phyloP scores from a whole-genome alignment of 352 stramenopile genomes.

The Halophytophthora batemanensis region DNA sequence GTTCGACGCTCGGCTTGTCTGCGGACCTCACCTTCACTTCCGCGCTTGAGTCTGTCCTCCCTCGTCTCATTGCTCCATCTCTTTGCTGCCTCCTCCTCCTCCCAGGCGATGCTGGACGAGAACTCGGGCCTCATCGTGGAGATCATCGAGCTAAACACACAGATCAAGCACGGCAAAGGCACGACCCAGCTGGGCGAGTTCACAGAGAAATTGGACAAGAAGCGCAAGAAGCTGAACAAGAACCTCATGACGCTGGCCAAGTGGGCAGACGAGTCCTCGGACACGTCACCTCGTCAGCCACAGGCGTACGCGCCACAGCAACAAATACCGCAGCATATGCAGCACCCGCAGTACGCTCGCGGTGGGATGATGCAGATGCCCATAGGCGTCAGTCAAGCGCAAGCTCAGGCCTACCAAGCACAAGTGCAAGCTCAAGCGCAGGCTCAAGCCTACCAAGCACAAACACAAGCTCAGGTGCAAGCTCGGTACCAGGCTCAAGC shows the following conservation, averaged over 20 bases:
- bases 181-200: conserved; percentile 71
- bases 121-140: conserved; percentile 86
- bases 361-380: conserved; percentile 35
- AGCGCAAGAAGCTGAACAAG: conserved; percentile 87
- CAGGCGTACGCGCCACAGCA: conserved; percentile 26
- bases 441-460: conserved; percentile 25
- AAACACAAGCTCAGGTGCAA: conserved; percentile 33
- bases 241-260: conserved; percentile 89
- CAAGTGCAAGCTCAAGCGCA: conserved; percentile 24
- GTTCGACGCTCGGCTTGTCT: background rate
- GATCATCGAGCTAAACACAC: conserved; percentile 87
- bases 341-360: conserved; percentile 32
- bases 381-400: conserved; percentile 22
- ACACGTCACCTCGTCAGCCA: conserved; percentile 50
- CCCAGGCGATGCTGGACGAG: conserved; percentile 84
- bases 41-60: too few relatives aligned
- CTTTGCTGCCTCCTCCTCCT: background rate
- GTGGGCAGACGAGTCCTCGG: conserved; percentile 82
- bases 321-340: conserved; percentile 24
- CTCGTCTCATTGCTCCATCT: background rate
- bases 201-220: conserved; percentile 86
- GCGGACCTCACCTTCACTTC: too few relatives aligned
- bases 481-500: conserved; percentile 23
- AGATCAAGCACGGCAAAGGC: conserved; percentile 84
- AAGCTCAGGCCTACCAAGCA: conserved; percentile 21